Base-by-base conservation (phyloP, 169 alveolate species). In the Plasmodium vinckei region DNA sequence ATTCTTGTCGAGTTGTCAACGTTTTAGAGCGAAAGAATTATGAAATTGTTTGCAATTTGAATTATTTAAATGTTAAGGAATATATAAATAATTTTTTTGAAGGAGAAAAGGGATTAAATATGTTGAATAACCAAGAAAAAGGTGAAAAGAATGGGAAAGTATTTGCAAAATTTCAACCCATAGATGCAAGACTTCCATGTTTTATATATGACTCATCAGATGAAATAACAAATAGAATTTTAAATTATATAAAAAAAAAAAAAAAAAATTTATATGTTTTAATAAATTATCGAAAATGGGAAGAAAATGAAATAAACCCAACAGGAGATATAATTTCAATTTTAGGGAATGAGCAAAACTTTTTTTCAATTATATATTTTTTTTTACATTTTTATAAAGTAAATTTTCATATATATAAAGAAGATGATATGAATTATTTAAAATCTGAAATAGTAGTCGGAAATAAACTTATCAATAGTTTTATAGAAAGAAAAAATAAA, bases 271-370 rank as follows among this genome's bases (percentile, higher is more conserved):
- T 82, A 27, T 82, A 67, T 61, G 64, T 82, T 70, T 59, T 82
- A 15, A 72, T 82, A 47, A 67, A 82, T 27, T 82, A 65, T 82
- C 67, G 68, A 47, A 54, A 65, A 67, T 82, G 90, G 90, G 84
- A 82, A 9, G 19, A 68, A 39, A 70, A 65, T 13, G 64, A 82
- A 70, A 82, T 82, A n/a, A 82, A 82, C 19, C 90, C 90, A 33
- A 25, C 12, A 54, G 90, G 90, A 82, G 68, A 61, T 19, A 82
- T 82, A 19, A 82, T 51, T 59, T 67, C 68, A 39, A 82, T 82
- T 21, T 82, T 82, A 67, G 90, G 90, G 39, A 82, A 56, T 82
- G 90, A 82, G 53, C 67, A 82, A 9, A 82, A 67, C 19, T 67
- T 82, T 51, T 82, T 82, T 42, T 70, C 84, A 39, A 60, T 82